Conservation (phyloP, 1,284 basidiomycete genomes). For the Bothia castanella region DNA sequence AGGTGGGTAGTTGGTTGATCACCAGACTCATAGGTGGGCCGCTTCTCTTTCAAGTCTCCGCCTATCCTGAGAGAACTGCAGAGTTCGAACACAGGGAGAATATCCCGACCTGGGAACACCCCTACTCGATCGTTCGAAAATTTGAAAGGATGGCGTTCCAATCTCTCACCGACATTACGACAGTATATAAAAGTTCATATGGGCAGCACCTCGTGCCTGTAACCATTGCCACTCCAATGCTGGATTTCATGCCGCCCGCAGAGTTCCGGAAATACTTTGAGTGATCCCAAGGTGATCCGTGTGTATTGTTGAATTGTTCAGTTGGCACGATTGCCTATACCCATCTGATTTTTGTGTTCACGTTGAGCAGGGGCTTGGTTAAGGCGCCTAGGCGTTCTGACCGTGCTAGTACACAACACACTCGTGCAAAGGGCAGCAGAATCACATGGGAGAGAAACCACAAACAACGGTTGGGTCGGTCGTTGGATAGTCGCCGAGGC, state of each 20-base stretch:
- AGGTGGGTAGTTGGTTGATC: not conserved
- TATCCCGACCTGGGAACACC: conserved; percentile 9
- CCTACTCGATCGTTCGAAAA: not conserved
- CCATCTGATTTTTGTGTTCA: not conserved
- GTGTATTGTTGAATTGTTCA: not conserved
- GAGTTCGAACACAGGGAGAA: not conserved
- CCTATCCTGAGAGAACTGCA: not conserved
- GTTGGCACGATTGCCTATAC: not conserved
- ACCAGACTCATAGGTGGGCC: no score
- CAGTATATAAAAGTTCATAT: not conserved
- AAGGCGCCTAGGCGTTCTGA: not conserved
- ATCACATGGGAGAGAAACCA: not conserved
- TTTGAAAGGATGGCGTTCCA: not conserved
- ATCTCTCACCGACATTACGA: conserved; percentile 12
- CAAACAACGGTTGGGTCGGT: not conserved
- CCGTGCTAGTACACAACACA: not conserved
- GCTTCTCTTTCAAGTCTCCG: not conserved
- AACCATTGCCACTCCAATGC: not conserved
- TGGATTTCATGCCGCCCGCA: not conserved
- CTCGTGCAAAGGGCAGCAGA: not conserved
- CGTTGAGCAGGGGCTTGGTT: not conserved
- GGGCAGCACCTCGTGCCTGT: not conserved
- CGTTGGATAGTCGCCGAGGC: not conserved
- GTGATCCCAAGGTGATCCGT: not conserved
- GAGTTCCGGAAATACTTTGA: not conserved